These are phyloP conservation scores for Neurospora sp. DNA, from an alignment of 495 filamentous ascomycete species.

Conservation along the genomic window DNA sequence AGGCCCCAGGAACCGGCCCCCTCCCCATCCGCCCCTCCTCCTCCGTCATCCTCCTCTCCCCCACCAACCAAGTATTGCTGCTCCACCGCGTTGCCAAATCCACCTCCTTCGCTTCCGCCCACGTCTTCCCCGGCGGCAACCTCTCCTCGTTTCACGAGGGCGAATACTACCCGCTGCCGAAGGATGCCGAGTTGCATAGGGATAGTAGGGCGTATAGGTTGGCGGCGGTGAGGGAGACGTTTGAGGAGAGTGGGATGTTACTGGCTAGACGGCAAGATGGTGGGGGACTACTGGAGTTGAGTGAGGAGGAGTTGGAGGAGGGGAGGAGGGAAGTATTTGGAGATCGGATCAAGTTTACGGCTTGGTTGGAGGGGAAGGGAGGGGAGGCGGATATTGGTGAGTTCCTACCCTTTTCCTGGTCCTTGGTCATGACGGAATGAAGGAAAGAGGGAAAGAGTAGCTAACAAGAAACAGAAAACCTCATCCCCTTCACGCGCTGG, in stretches of 20 bases:
- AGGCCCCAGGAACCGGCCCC: background rate
- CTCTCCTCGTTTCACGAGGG: constrained; percentile 64
- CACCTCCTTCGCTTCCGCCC: constrained; percentile 76
- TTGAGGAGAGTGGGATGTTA: constrained; percentile 92
- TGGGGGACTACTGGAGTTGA: constrained; percentile 40
- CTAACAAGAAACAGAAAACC: constrained; percentile 39
- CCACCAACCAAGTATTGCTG: constrained; percentile 75
- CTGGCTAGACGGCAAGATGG: constrained; percentile 46
- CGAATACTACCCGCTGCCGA: constrained; percentile 38
- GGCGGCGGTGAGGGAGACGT: constrained; percentile 80
- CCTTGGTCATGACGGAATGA: background rate
- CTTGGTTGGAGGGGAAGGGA: constrained; percentile 54
- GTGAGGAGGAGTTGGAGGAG: constrained; percentile 47
- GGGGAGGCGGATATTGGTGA: constrained; percentile 58
- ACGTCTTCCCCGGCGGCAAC: constrained; percentile 96
- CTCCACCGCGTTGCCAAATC: constrained; percentile 77
- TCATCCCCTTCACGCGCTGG: constrained; percentile 87
- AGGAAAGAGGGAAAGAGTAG: background rate
- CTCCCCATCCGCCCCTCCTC: background rate
- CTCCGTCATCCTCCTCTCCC: constrained; percentile 79
- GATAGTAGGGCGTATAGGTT: constrained; percentile 63
- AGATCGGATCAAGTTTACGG: constrained; percentile 45
- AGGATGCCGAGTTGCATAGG: constrained; percentile 43
- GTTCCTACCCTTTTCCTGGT: background rate
- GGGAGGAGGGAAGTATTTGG: constrained; percentile 60